Base-by-base conservation (phyloP, 345 rosid species). In the Populus pruinosa region DNA sequence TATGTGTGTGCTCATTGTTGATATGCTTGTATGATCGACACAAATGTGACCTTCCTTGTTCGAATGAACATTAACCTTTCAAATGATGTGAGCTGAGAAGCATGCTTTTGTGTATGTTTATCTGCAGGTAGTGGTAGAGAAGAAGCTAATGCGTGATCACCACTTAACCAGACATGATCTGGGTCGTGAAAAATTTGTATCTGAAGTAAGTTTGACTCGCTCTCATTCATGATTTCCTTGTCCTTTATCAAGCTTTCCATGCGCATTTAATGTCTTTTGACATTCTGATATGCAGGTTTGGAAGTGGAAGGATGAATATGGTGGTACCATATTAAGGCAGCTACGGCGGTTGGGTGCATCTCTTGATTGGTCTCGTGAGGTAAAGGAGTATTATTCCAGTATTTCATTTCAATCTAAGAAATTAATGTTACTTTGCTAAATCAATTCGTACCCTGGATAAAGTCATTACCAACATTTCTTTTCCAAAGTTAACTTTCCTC, bases 361-460 rank as follows among this genome's bases (percentile, higher is more conserved):
- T 33, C 97, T 93, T 81, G 99, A 96, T 81, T 96, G 99, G 99
- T 90, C 99, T 36, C 98, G 94, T 78, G 98, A 96, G 97, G 99
- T 96, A 82, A 86, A 68, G 17, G 50, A 36, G 36, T 76, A 47
- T 47, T 21, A 63, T 27, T 39, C 6, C 25, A 13, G 35, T 10
- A 3, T 67, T 75, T 47, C 33, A 17, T 36, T 7, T 53, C 6
- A 13, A 16, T 41, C 18, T 14, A 36, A 20, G 9, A 36, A 61
- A 67, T 33, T 13, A 36, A 6, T 12, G 33, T 18, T 62, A 55
- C 23, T 44, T 71, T 36, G 59, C 36, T 50, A 55, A 25, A 25
- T 50, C 53, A 25, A 41, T 23, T 17, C 20, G 76, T 68, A 21
- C 55, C 62, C 50, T 47, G 50, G 16, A 47, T 47, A 47, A 47